Conservation (phyloP, 768 basidiomycete genomes). For the Dendrothele bispora region DNA sequence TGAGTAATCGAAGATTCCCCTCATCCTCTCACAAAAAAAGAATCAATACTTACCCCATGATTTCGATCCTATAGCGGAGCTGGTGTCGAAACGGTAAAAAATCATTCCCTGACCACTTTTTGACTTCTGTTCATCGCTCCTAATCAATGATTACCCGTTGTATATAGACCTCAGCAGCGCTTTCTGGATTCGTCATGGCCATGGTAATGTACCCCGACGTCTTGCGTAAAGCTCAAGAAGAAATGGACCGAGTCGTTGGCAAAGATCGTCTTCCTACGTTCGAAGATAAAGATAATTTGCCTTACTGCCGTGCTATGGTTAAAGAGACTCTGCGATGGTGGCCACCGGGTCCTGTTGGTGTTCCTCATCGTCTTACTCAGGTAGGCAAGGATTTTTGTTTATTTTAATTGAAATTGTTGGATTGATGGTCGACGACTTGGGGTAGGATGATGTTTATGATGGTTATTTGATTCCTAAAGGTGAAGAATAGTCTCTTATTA, state of each 20-base stretch:
- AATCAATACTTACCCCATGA: background rate
- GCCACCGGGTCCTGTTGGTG: conserved; percentile 31
- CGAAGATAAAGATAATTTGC: conserved; percentile 28
- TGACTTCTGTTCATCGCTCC: no score
- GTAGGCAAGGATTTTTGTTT: background rate
- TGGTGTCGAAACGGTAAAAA: conserved; percentile 7
- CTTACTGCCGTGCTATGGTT: conserved; percentile 33
- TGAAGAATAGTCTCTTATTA: no score
- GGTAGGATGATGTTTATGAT: conserved; percentile 12
- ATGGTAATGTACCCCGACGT: conserved; percentile 35
- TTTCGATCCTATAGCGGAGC: background rate
- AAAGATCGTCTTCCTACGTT: conserved; percentile 32
- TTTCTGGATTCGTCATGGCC: conserved; percentile 33
- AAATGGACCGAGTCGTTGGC: conserved; percentile 35
- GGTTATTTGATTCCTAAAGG: conserved; percentile 9
- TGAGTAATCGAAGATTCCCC: conserved; percentile 6
- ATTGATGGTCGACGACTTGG: background rate
- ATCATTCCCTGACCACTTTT: background rate
- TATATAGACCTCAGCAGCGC: conserved; percentile 35
- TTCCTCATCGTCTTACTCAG: background rate
- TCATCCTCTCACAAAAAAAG: background rate
- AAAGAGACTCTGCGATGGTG: conserved; percentile 37
- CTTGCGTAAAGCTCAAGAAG: conserved; percentile 33
- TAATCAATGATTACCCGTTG: no score
- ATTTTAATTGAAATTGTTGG: background rate